Conservation (phyloP, 805 yeast species). For the Candida maesae region DNA sequence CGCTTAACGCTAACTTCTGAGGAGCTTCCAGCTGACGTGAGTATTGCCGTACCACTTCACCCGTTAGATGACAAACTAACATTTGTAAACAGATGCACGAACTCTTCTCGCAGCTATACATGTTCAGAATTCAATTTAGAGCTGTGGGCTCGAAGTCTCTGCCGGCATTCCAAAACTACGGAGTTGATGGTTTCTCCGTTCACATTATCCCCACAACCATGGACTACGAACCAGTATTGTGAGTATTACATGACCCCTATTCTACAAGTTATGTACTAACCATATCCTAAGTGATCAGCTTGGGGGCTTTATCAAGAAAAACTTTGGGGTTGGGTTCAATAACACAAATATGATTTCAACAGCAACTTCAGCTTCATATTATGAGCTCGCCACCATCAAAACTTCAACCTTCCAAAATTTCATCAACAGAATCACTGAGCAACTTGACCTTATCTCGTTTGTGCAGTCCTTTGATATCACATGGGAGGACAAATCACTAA, state of each 20-base stretch:
- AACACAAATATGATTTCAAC: conserved; percentile 16
- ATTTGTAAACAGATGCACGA: conserved; percentile 4
- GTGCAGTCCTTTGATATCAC: conserved; percentile 21
- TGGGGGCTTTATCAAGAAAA: conserved; percentile 12
- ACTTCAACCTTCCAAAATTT: conserved; percentile 19
- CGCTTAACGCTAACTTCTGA: conserved; percentile 15
- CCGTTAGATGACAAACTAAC: too few species aligned
- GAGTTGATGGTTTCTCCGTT: conserved; percentile 16
- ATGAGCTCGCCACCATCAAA: conserved; percentile 12
- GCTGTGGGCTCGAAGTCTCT: conserved; percentile 1
- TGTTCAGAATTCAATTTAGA: conserved; percentile 22
- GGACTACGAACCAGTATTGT: conserved; percentile 22
- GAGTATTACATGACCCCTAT: neutral
- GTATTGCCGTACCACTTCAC: too few species aligned
- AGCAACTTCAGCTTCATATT: conserved; percentile 23
- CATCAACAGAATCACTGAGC: conserved; percentile 12
- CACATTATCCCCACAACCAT: conserved; percentile 20
- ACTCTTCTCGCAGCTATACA: conserved; percentile 14
- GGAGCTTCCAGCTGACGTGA: conserved; percentile 19
- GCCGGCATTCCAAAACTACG: conserved; percentile 20
- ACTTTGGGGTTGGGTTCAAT: conserved; percentile 16
- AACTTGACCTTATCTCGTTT: conserved; percentile 20
- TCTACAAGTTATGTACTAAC: conserved; percentile 1
- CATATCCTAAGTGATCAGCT: conserved; percentile 15
- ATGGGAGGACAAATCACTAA: conserved; percentile 13